Evolutionary conservation across 371 early-diverging fungal species (phyloP), one percentile per base, ranked within the genome.

Genomic region (Mucor racemosus): DNA sequence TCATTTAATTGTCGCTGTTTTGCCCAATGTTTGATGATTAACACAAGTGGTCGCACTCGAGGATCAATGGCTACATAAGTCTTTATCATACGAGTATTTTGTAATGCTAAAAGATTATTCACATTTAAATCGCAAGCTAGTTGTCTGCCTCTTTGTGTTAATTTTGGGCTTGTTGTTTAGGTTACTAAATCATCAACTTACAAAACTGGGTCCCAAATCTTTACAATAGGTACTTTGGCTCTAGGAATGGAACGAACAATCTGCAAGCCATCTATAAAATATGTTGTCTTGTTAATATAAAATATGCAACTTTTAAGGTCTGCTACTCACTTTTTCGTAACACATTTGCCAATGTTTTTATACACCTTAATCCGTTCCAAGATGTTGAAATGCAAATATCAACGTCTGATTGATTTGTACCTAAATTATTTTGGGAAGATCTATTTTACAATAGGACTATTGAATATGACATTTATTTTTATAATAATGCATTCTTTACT

Each of bases 21-120:
- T 8, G 93, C 89, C 95, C 95, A 96, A 46, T 92, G 79, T 69
- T 95, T 96, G 58, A 96, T 78, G 13, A 90, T 78, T 83, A 92
- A 85, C 26, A 91, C 75, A 35, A 96, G 75, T 0, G 88, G 91
- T 11, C 90, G 76, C 5, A 95, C 94, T 5, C 97, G 90, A 4
- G 87, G 84, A 71, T 96, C 97, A 11, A 91, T 71, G 1, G 84
- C 84, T 10, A 93, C 88, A 78, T 94, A 96, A 0, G 90, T 84
- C 64, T 82, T 80, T 40, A 96, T 88, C 81, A 96, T 81, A 46
- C 76, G 69, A 1, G 94, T 93, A 67, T 96, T 96, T 53, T 87
- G 82, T 31, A 93, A 73, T 1, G 94, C 95, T 26, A 94, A 64
- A 4, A 90, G 86, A 62, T 91, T 92, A 69, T 94, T 93, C 19